Conservation (phyloP, 805 yeast genomes). For the Monosporozyma solicola region DNA sequence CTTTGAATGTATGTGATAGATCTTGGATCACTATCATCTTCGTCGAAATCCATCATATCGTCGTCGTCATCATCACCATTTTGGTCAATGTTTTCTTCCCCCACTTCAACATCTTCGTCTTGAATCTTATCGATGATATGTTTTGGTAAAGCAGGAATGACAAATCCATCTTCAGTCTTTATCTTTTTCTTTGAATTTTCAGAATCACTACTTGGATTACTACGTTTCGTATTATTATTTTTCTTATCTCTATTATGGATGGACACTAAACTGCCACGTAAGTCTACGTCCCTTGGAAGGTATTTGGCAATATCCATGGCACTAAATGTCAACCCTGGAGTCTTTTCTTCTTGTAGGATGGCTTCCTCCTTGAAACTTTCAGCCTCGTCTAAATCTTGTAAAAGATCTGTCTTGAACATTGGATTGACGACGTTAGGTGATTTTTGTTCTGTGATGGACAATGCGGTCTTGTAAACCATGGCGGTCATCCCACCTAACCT, state of each 20-base stretch:
- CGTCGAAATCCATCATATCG: conserved; percentile 30
- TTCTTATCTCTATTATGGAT: conserved; percentile 28
- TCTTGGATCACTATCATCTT: conserved; percentile 25
- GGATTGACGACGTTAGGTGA: conserved; percentile 38
- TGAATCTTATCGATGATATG: conserved; percentile 10
- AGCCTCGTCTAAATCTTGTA: conserved; percentile 40
- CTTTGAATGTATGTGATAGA: conserved; percentile 37
- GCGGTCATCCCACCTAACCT: conserved; percentile 65
- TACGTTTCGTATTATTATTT: conserved; percentile 24
- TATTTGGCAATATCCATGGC: conserved; percentile 36
- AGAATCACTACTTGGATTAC: conserved; percentile 12
- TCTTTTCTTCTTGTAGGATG: conserved; percentile 28
- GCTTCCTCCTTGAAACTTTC: conserved; percentile 20
- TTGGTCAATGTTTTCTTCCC: conserved; percentile 18
- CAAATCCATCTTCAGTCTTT: conserved; percentile 35
- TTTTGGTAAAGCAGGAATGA: conserved; percentile 22
- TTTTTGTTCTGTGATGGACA: conserved; percentile 49
- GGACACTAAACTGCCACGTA: conserved; percentile 36
- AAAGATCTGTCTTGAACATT: conserved; percentile 39
- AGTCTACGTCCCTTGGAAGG: conserved; percentile 36
- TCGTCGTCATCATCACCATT: conserved; percentile 19
- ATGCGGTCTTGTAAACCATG: conserved; percentile 49
- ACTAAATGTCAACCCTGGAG: conserved; percentile 30
- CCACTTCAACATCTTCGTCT: conserved; percentile 15
- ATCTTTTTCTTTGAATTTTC: conserved; percentile 28